phyloP scores from a whole-genome alignment of 768 basidiomycete species.

The Pleurotus platypus region DNA sequence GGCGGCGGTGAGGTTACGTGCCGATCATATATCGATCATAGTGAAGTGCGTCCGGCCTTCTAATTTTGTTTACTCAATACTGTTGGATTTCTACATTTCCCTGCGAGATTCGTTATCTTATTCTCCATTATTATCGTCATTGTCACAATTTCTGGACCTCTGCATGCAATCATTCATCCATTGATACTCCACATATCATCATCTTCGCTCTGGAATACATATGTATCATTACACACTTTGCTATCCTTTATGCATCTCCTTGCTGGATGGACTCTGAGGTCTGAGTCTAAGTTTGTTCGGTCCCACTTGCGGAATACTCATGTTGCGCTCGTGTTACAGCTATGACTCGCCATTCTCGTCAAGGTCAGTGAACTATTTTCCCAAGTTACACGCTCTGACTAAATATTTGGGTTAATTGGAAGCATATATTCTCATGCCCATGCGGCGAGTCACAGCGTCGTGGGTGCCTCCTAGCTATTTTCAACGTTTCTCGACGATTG shows the following conservation, averaged over 20 bases:
- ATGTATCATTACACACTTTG: slow-evolving; percentile 7
- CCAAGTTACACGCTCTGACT: too few species aligned
- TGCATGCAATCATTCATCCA: slow-evolving; percentile 1
- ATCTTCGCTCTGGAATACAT: slow-evolving; percentile 1
- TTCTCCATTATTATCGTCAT: slow-evolving; percentile 3
- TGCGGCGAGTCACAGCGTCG: neutral
- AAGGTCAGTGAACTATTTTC: too few species aligned
- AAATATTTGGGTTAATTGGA: neutral
- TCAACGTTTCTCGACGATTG: too few species aligned
- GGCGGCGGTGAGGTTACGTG: neutral
- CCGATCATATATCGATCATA: neutral
- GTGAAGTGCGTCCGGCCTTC: too few species aligned
- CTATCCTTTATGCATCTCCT: neutral
- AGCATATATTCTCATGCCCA: neutral
- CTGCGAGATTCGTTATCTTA: neutral
- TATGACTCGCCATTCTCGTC: too few species aligned
- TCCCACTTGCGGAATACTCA: too few species aligned
- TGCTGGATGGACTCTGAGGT: neutral
- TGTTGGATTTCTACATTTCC: neutral
- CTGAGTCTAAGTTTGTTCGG: neutral
- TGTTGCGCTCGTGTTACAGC: too few species aligned
- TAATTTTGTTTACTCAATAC: too few species aligned
- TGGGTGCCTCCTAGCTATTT: neutral
- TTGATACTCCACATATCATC: neutral
- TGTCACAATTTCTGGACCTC: slow-evolving; percentile 1